phyloP scores from a whole-genome alignment of 176 grass and related monocot genomes.

The Stipa capillata region DNA sequence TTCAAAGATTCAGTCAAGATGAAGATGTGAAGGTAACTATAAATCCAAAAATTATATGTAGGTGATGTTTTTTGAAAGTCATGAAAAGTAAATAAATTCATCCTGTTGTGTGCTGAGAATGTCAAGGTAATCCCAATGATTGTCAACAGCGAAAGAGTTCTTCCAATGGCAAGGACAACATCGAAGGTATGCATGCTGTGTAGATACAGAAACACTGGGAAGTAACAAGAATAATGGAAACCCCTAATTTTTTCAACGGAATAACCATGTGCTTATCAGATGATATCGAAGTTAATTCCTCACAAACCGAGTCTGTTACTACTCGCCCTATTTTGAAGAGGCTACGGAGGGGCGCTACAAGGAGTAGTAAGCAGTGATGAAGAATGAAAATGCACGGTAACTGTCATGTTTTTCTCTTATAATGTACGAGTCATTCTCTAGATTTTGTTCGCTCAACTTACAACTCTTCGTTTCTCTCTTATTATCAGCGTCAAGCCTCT shows the following conservation, averaged over 20 bases:
- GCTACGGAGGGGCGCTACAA: slow-evolving; percentile 29
- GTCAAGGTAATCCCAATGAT: background rate
- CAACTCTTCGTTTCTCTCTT: background rate
- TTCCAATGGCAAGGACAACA: background rate
- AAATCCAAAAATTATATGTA: background rate
- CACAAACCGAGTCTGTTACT: slow-evolving; percentile 6
- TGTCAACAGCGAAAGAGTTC: background rate
- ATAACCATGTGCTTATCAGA: slow-evolving; percentile 15
- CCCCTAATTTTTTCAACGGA: background rate
- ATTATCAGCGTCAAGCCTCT: background rate
- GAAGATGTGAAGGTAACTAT: slow-evolving; percentile 31
- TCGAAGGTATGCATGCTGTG: slow-evolving; percentile 1
- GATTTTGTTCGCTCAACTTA: background rate
- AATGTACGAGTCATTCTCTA: background rate
- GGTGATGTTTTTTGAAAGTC: background rate
- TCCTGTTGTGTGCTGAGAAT: background rate
- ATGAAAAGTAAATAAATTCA: background rate
- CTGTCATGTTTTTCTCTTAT: background rate
- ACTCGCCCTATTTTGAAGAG: slow-evolving; percentile 19
- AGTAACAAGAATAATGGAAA: background rate
- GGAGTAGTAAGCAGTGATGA: slow-evolving; percentile 5
- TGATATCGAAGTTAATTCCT: slow-evolving; percentile 7
- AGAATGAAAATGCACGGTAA: slow-evolving; percentile 2
- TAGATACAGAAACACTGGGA: background rate
- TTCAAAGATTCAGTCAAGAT: background rate